Evolutionary conservation across 345 rosid species (phyloP), one percentile per base, ranked within the genome.

Genomic region (Erodium maritimum): DNA sequence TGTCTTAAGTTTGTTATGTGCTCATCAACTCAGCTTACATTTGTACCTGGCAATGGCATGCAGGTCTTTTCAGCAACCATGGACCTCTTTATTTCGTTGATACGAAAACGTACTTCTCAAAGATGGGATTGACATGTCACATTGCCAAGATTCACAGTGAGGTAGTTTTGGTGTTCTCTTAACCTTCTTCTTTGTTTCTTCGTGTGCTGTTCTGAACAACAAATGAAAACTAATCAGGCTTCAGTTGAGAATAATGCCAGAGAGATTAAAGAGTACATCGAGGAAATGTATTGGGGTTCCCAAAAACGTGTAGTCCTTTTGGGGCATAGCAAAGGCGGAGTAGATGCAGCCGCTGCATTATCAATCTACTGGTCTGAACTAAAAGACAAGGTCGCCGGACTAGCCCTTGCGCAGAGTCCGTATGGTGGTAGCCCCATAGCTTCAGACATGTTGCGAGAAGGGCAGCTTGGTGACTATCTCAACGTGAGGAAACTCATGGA

Each of bases 271-370:
- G 99, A 89, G 58, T 93, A 78, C 72, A 85, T 93, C 50, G 97
- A 93, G 69, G 99, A 93, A 79, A 79, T 93, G 19, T 85, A 83
- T 64, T 89, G 99, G 99, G 97, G 96, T 57, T 80, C 95, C 23
- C 75, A 81, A 68, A 93, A 93, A 75, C 81, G 83, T 37, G 95
- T 93, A 67, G 70, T 93, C 76, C 84, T 93, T 66, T 85, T 93
- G 58, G 99, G 99, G 46, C 99, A 93, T 77, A 89, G 99, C 79
- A 93, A 93, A 87, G 99, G 99, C 60, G 97, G 99, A 61, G 78
- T 89, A 65, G 99, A 93, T 71, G 78, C 94, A 29, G 99, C 97
- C 3, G 99, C 97, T 75, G 94, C 99, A 63, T 65, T 89, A 58
- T 89, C 99, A 16, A 72, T 93, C 29, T 80, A 87, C 70, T 93